Conservation (phyloP, 331 rosid genomes). For the Quercus phellos region DNA sequence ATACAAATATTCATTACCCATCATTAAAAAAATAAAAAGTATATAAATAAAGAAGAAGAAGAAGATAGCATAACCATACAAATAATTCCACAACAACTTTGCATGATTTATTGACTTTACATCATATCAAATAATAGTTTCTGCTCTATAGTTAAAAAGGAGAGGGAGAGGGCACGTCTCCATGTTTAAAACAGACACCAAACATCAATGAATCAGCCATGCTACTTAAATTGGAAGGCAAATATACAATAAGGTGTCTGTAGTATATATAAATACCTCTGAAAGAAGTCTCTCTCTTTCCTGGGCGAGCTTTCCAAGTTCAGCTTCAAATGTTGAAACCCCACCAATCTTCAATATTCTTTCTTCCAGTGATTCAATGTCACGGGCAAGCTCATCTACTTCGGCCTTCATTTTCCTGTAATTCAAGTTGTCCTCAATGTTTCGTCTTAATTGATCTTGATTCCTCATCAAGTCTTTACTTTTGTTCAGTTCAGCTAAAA, state of each 20-base stretch:
- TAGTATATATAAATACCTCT: slow-evolving; percentile 50
- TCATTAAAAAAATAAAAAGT: no score
- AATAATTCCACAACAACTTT: not conserved
- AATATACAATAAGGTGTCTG: slow-evolving; percentile 15
- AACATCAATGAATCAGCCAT: not conserved
- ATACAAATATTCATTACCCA: no score
- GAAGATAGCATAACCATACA: not conserved
- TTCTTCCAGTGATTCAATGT: slow-evolving; percentile 74
- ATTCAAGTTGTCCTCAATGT: slow-evolving; percentile 73
- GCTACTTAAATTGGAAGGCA: not conserved
- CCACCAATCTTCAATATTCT: slow-evolving; percentile 59
- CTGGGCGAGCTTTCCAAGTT: slow-evolving; percentile 57
- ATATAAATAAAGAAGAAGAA: not conserved
- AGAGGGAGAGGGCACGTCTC: not conserved
- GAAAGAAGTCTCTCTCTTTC: slow-evolving; percentile 82
- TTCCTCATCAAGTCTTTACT: slow-evolving; percentile 50
- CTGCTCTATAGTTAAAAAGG: no score
- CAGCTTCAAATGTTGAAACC: slow-evolving; percentile 45
- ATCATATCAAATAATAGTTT: no score
- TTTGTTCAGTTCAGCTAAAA: slow-evolving; percentile 49
- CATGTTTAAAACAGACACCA: not conserved
- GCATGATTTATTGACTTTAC: no score
- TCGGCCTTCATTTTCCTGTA: slow-evolving; percentile 78
- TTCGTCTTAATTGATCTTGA: slow-evolving; percentile 57
- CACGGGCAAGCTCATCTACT: slow-evolving; percentile 58